phyloP scores from a whole-genome alignment of 345 rosid species.

The Populus euphratica region DNA sequence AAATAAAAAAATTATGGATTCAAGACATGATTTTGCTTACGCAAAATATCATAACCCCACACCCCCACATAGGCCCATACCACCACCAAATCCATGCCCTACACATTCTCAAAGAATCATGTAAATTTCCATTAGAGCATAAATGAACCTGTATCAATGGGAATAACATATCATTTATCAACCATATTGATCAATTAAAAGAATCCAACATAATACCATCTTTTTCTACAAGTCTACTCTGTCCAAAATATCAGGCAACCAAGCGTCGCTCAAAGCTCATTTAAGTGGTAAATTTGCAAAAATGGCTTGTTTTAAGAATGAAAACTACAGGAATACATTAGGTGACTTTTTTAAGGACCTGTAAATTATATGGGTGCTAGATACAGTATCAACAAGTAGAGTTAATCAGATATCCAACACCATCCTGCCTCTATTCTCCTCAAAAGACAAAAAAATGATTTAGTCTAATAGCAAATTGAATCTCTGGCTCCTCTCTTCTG shows the following conservation, averaged over 20 bases:
- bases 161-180: background rate
- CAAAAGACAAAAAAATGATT: background rate
- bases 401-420: background rate
- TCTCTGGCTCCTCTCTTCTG: background rate
- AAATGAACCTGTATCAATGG: background rate
- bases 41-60: background rate
- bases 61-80: background rate
- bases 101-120: background rate
- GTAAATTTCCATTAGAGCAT: background rate
- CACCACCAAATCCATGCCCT: background rate
- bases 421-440: background rate
- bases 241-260: background rate
- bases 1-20: background rate
- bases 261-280: background rate
- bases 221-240: background rate
- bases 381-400: background rate
- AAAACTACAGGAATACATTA: too few relatives aligned
- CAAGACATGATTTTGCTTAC: background rate
- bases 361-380: background rate
- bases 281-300: too few relatives aligned
- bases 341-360: background rate
- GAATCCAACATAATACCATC: conserved; percentile 13
- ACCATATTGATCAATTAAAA: background rate
- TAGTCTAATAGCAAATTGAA: background rate
- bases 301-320: too few relatives aligned